Evolutionary conservation across 306 rosid species (phyloP).

Genomic region (Inga laurina): DNA sequence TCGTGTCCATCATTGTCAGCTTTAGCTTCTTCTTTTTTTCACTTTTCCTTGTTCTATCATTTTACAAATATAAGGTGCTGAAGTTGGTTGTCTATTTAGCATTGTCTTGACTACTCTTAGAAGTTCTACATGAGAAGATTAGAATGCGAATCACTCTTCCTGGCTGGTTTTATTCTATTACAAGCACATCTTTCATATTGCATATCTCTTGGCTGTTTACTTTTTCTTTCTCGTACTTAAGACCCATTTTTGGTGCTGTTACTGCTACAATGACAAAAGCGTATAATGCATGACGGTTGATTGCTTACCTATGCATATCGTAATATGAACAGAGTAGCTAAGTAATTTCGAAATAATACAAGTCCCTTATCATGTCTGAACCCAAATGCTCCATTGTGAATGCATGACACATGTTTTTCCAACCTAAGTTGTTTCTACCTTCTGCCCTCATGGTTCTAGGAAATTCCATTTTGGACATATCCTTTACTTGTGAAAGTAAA

Average conservation of each 20-base stretch:
- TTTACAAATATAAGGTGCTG: not conserved
- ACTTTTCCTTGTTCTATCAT: constrained; percentile 7
- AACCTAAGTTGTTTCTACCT: not conserved
- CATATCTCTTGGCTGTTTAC: constrained; percentile 5
- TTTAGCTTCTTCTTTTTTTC: not conserved
- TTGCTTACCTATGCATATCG: not conserved
- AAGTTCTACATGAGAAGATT: constrained; percentile 3
- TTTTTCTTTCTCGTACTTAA: not conserved
- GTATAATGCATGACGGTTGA: not conserved
- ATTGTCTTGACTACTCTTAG: not conserved
- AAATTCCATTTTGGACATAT: not conserved
- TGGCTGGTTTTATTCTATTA: constrained; percentile 2
- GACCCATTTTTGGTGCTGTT: not conserved
- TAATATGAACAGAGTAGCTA: not conserved
- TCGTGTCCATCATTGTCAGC: constrained; percentile 5
- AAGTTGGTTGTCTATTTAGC: not conserved
- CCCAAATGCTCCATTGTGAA: not conserved
- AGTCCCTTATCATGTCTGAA: not conserved
- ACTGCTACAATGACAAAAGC: not conserved
- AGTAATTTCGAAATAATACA: not conserved
- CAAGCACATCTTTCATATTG: not conserved
- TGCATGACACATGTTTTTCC: not conserved
- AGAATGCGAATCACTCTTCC: not conserved
- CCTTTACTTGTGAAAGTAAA: not conserved
- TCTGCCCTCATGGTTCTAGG: not conserved